Conservation (phyloP, 768 basidiomycete species). For the Lactifluus echinatus region DNA sequence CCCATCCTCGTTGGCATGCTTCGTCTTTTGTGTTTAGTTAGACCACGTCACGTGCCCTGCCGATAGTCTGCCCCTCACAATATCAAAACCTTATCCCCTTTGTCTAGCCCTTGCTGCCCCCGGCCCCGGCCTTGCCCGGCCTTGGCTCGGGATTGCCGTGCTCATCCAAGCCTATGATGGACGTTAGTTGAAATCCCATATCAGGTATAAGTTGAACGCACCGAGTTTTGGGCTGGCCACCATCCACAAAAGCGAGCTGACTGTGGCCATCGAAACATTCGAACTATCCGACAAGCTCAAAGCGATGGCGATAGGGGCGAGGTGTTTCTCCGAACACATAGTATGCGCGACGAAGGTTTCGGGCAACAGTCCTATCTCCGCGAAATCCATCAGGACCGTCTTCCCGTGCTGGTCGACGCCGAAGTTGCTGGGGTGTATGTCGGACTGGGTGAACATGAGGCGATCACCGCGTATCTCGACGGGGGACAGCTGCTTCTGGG, state of each 20-base stretch:
- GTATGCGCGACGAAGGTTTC: constrained; percentile 20
- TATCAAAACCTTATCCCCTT: neutral
- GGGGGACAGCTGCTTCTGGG: neutral
- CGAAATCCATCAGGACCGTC: constrained; percentile 26
- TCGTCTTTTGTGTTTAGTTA: too few relatives aligned
- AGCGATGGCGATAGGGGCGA: neutral
- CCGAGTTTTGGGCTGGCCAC: neutral
- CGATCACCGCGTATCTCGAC: constrained; percentile 19
- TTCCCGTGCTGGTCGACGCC: constrained; percentile 24
- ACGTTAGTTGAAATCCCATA: neutral
- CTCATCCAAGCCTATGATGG: neutral
- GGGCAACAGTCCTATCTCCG: constrained; percentile 24
- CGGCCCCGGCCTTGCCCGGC: too few relatives aligned
- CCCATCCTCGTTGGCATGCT: too few relatives aligned
- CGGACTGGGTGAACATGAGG: constrained; percentile 27
- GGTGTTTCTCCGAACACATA: neutral
- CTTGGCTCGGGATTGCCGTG: neutral
- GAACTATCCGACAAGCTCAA: neutral
- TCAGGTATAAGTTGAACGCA: neutral
- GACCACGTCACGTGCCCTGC: too few relatives aligned
- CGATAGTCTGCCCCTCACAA: too few relatives aligned
- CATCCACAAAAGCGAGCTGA: neutral
- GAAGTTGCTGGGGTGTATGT: constrained; percentile 27
- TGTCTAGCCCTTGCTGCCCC: neutral
- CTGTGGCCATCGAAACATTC: neutral